These are phyloP conservation scores for Chaetomium olivaceum DNA, from an alignment of 2,329 filamentous ascomycete genomes.

Conservation along the genomic window DNA sequence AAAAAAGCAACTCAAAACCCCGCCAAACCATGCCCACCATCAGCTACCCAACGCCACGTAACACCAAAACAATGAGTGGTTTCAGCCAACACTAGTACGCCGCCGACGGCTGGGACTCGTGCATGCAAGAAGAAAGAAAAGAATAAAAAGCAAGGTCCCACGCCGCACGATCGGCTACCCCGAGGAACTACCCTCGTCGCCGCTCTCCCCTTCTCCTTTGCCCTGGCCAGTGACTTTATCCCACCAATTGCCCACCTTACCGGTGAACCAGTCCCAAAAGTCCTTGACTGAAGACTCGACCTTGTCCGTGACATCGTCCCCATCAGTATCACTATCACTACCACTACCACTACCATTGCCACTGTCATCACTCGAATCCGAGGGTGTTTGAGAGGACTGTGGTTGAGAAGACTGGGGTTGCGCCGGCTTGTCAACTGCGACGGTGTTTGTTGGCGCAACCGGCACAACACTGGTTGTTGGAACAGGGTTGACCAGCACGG, in stretches of 20 bases:
- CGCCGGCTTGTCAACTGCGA: conserved; percentile 32
- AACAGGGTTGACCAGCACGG: conserved; percentile 26
- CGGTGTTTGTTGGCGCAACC: conserved; percentile 26
- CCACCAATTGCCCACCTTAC: conserved; percentile 50
- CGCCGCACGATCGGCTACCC: neutral
- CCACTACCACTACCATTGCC: neutral
- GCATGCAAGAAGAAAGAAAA: neutral
- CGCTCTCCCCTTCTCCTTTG: conserved; percentile 7
- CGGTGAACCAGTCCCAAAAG: conserved; percentile 55
- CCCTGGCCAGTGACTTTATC: conserved; percentile 42
- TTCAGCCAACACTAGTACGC: neutral
- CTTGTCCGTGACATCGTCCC: conserved; percentile 35
- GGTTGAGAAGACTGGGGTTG: conserved; percentile 29
- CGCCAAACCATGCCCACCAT: neutral
- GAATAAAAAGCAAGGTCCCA: neutral
- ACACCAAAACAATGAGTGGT: neutral
- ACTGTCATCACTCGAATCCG: conserved; percentile 18
- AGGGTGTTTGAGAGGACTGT: conserved; percentile 21
- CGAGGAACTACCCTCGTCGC: neutral
- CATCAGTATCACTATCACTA: conserved; percentile 2
- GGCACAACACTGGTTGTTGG: conserved; percentile 19
- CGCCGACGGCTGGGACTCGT: neutral
- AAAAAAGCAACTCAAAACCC: neutral
- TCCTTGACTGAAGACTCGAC: conserved; percentile 37
- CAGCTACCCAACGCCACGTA: conserved; percentile 4